Base-by-base conservation (phyloP, 257 asterid species). In the Verbena officinalis region DNA sequence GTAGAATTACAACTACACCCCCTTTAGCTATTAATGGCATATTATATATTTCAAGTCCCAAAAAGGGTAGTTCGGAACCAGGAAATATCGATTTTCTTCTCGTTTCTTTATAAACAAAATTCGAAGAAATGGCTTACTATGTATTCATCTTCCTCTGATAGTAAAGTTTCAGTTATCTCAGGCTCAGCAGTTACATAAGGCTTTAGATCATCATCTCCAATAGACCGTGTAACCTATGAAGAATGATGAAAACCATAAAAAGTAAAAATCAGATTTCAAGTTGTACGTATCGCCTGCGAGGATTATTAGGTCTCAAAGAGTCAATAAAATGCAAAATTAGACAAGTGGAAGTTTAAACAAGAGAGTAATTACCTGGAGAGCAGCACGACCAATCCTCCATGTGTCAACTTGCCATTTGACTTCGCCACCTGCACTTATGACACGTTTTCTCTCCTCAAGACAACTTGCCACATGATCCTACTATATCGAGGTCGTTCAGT, bases 151-250 rank as follows among this genome's bases (percentile, higher is more conserved):
- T 86, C 86, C 0, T 55, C 72, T n/a, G 89, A 79, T 19, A 90
- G 80, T 49, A 69, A 54, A 14, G 87, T 90, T 63, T 82, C 91
- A 11, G 87, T 83, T 60, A 90, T 86, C 86, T 94, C 99, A 62
- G 99, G 97, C 78, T 94, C 96, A 0, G 96, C 97, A 64, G 92
- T 90, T 73, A 94, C 97, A 78, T 75, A 85, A 62, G 99, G 97
- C 88, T 94, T 94, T 36, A 94, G 83, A 82, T 94, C 99, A 74
- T 84, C 97, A 72, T 94, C 99, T 3, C 99, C 99, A 36, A 90
- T 94, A 42, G 99, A 90, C 62, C 99, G 80, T 11, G 99, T 90
- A 62, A 94, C 97, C 99, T 93, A 71, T 60, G 64, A 51, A 67
- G 60, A 30, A 39, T 21, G 21, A 15, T 24, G 53, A 54, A 34